Conservation (phyloP, 805 yeast species). For the Candida boleticola region DNA sequence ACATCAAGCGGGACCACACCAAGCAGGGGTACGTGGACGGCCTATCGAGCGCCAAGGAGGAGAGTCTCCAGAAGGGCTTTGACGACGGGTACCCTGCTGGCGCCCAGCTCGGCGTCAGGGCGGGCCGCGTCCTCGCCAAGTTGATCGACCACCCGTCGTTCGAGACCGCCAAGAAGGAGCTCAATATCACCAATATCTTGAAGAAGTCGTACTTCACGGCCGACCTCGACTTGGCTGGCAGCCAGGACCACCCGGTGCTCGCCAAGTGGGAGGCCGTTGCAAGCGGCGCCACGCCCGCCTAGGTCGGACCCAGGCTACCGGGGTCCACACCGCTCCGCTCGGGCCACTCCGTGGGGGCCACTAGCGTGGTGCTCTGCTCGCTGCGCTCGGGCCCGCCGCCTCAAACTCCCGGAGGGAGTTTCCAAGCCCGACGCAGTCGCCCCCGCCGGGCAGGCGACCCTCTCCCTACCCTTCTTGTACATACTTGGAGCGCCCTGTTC, state of each 20-base stretch:
- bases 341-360: no score
- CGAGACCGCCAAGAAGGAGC: constrained; percentile 46
- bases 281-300: not conserved
- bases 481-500: not conserved
- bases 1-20: constrained; percentile 58
- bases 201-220: constrained; percentile 52
- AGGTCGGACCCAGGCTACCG: no score
- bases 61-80: constrained; percentile 73
- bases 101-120: constrained; percentile 60
- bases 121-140: constrained; percentile 64
- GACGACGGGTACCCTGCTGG: constrained; percentile 79
- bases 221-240: constrained; percentile 34
- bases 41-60: constrained; percentile 62
- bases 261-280: constrained; percentile 41
- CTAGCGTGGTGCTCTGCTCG: no score
- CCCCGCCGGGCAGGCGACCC: not conserved
- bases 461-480: not conserved
- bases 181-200: constrained; percentile 58
- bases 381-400: no score
- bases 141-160: constrained; percentile 27
- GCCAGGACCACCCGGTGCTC: constrained; percentile 30
- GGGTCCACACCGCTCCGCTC: no score
- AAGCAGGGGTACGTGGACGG: constrained; percentile 89
- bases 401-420: no score
- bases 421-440: no score